These are phyloP conservation scores for Dactylellina sp. DNA, from an alignment of 2,329 filamentous ascomycete species.

Conservation along the genomic window DNA sequence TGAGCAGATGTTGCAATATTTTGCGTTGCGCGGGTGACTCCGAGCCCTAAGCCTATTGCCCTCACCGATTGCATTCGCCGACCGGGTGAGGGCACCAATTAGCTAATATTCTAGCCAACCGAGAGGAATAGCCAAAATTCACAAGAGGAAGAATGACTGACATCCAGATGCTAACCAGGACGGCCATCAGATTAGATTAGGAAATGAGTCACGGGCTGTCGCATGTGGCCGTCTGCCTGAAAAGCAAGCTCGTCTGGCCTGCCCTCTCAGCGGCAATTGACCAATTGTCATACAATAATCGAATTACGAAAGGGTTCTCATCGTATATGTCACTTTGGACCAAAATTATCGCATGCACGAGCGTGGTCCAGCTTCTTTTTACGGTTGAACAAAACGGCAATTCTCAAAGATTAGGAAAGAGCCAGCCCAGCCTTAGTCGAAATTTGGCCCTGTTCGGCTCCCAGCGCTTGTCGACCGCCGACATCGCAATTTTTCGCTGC, in stretches of 20 bases:
- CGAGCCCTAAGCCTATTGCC: constrained; percentile 37
- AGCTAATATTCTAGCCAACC: constrained; percentile 35
- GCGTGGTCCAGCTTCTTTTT: constrained; percentile 34
- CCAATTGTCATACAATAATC: constrained; percentile 49
- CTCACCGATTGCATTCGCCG: constrained; percentile 29
- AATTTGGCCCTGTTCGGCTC: constrained; percentile 20
- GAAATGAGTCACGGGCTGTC: constrained; percentile 53
- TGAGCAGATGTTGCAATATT: constrained; percentile 54
- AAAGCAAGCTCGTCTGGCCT: constrained; percentile 41
- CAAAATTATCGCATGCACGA: constrained; percentile 6
- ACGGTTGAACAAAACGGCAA: constrained; percentile 51
- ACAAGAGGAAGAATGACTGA: constrained; percentile 19
- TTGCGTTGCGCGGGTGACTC: constrained; percentile 53
- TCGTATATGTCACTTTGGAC: constrained; percentile 3
- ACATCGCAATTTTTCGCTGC: constrained; percentile 55
- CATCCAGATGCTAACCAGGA: neutral
- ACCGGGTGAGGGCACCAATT: constrained; percentile 43
- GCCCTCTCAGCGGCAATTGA: constrained; percentile 26
- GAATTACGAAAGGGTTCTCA: constrained; percentile 7
- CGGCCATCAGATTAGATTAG: constrained; percentile 54
- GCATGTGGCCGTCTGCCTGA: constrained; percentile 48
- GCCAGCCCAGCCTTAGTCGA: constrained; percentile 11
- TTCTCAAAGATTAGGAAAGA: constrained; percentile 12
- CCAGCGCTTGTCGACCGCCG: constrained; percentile 48
- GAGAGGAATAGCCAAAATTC: constrained; percentile 54